These are phyloP conservation scores for Ceriops zippeliana DNA, from an alignment of 345 rosid species.

Conservation along the genomic window DNA sequence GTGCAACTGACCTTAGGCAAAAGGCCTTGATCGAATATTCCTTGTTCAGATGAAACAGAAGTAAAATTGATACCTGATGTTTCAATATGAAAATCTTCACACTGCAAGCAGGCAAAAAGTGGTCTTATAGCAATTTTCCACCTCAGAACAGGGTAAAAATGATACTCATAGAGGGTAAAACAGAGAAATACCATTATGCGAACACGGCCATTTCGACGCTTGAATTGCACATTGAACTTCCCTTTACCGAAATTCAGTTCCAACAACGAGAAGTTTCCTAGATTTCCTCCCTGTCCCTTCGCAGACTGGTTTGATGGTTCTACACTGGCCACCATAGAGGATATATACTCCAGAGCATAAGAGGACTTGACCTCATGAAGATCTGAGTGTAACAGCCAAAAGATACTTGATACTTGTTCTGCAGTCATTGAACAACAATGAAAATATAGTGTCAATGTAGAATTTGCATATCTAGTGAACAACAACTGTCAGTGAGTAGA, in stretches of 20 bases:
- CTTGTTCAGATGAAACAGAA: slow-evolving; percentile 49
- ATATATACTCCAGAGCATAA: slow-evolving; percentile 63
- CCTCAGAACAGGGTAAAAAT: background rate
- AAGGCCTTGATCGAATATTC: slow-evolving; percentile 44
- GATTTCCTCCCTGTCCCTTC: slow-evolving; percentile 42
- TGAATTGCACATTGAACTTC: slow-evolving; percentile 61
- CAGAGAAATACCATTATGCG: slow-evolving; percentile 50
- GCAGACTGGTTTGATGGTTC: slow-evolving; percentile 47
- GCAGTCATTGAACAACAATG: slow-evolving; percentile 25
- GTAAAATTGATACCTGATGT: slow-evolving; percentile 56
- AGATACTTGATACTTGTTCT: slow-evolving; percentile 60
- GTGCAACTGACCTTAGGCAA: slow-evolving; percentile 63
- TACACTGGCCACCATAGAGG: slow-evolving; percentile 64
- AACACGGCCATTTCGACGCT: slow-evolving; percentile 86
- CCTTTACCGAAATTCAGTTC: slow-evolving; percentile 56
- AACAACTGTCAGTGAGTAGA: background rate
- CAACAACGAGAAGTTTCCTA: slow-evolving; percentile 40
- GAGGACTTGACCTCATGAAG: slow-evolving; percentile 59
- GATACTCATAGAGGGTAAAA: background rate
- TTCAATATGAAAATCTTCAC: slow-evolving; percentile 58
- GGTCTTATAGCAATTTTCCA: slow-evolving; percentile 8
- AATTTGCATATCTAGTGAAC: background rate
- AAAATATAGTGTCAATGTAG: slow-evolving; percentile 10
- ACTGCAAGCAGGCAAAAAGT: slow-evolving; percentile 37
- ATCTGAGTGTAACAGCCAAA: slow-evolving; percentile 78